Evolutionary conservation across 2,329 filamentous ascomycete genomes (phyloP), one percentile per base, ranked within the genome.

Genomic region (Karstenula rhodostoma): DNA sequence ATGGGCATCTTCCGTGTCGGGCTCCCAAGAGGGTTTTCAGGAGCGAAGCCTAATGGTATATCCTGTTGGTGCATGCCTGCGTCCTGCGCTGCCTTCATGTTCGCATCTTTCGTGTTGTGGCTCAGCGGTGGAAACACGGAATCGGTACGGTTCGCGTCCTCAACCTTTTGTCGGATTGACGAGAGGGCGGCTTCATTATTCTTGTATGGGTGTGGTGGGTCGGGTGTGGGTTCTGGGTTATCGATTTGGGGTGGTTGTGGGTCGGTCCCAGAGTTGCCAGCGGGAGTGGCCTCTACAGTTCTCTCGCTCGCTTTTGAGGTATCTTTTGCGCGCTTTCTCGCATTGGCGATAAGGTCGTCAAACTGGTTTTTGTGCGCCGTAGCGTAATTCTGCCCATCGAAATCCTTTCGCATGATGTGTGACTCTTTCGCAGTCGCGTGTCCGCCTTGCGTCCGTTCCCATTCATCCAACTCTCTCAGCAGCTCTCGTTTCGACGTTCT

Each of bases 371-470:
- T 88, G 77, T 98, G 90, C 61, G 84, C 89, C 8, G 82, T 82
- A 25, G 89, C 88, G 89, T 94, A 97, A 0, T 87, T 89, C 1
- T 84, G 83, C 3, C 89, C 89, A 74, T 97, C 92, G 73, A 98
- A 98, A 61, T 95, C 91, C 73, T 97, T 98, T 67, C 90, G 89
- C 82, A 91, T 94, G 59, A 98, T 79, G 19, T 70, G 74, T 57
- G 68, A 67, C 76, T 79, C 62, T 63, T 79, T 44, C 76, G 75
- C 68, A 22, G 77, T 78, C 4, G 79, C 79, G 17, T 74, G 82
- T 1, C 87, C 86, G 9, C 92, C 92, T 64, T 96, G 88, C 0
- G 91, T 94, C 47, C 88, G 85, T 77, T 99, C 95, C 94, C 95
- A 98, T 1, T 86, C 79, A 23, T 94, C 90, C 13, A 99, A 77